Evolutionary conservation across 2,329 filamentous ascomycete species (phyloP), one percentile per base, ranked within the genome.

Genomic region (Trichoderma koningiopsis): DNA sequence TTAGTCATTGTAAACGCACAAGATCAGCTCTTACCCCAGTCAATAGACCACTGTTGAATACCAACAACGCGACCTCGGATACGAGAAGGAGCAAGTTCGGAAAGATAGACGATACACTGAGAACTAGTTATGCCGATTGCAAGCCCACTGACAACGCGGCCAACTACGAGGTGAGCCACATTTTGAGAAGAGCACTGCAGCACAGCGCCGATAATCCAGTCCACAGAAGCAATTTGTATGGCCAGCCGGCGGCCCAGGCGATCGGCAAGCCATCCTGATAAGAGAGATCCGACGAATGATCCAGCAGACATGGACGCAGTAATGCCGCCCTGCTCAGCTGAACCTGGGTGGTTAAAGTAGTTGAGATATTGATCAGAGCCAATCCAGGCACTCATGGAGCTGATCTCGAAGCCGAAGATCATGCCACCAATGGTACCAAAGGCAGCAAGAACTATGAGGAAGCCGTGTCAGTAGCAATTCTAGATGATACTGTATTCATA

Each of bases 341-440:
- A 62, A 11, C 10, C 59, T 24, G 59, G 59, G 11, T 62, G 40
- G 27, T 52, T 49, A n/a, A 62, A 62, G 14, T 52, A 62, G 7
- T 62, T 16, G 14, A 52, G 40, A 22, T 52, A 52, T 29, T 62
- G 59, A 5, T 62, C 59, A 33, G 59, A 62, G 40, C 59, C 59
- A 14, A 62, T 62, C 59, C 59, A 62, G 3, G 40, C 40, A 35
- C 59, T 62, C 59, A 62, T 62, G 24, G 59, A 62, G 29, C 59
- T 62, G 27, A 62, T 62, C n/a, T 62, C 59, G 43, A 62, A 62
- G n/a, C 59, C 59, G n/a, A 62, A 62, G 40, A 62, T 62, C 59
- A 62, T 62, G 43, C 40, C 59, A 8, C 59, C 59, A 16, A 52
- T 62, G 27, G 59, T 62, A 3, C 59, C 59, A 62, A 62, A 61